Evolutionary conservation across 2,329 filamentous ascomycete species (phyloP).

Genomic region (Trichoderma citrinoviride): DNA sequence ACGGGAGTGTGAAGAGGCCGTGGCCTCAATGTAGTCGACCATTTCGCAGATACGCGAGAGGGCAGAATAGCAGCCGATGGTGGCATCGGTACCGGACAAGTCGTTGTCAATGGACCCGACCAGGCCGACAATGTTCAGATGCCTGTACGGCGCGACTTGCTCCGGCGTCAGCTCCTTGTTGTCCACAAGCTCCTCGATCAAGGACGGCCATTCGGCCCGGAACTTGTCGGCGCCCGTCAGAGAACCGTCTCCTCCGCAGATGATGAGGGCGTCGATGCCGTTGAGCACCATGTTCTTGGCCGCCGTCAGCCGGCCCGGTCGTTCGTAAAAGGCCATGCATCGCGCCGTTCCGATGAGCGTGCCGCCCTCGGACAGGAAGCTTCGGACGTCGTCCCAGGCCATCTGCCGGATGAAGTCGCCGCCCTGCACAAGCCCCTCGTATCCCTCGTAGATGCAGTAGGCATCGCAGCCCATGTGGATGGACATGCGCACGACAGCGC

Average conservation of each 20-base stretch:
- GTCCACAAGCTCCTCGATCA: constrained; percentile 79
- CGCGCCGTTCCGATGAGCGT: constrained; percentile 94
- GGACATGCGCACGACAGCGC: constrained; percentile 86
- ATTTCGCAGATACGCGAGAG: constrained; percentile 90
- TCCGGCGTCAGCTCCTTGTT: constrained; percentile 67
- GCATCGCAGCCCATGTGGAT: constrained; percentile 80
- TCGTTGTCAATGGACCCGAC: constrained; percentile 99
- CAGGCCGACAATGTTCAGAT: constrained; percentile 93
- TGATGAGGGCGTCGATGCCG: constrained; percentile 93
- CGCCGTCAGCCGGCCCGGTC: constrained; percentile 75
- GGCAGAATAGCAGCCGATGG: constrained; percentile 94
- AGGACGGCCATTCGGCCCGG: constrained; percentile 83
- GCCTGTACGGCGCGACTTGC: constrained; percentile 72
- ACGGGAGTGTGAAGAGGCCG: constrained; percentile 87
- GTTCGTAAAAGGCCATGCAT: constrained; percentile 89
- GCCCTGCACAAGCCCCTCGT: constrained; percentile 89
- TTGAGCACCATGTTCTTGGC: constrained; percentile 93
- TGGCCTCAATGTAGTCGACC: constrained; percentile 95
- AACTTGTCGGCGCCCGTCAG: constrained; percentile 95
- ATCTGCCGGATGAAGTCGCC: constrained; percentile 84
- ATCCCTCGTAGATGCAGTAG: constrained; percentile 86
- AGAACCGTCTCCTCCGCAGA: constrained; percentile 95
- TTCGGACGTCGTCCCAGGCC: constrained; percentile 90
- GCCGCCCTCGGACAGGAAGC: constrained; percentile 89
- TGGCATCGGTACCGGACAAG: constrained; percentile 93